Percentiles rank a stretch among this genome's conserved stretches.
Conservation (phyloP, 352 stramenopile species). For the Phytophthora quininea region DNA sequence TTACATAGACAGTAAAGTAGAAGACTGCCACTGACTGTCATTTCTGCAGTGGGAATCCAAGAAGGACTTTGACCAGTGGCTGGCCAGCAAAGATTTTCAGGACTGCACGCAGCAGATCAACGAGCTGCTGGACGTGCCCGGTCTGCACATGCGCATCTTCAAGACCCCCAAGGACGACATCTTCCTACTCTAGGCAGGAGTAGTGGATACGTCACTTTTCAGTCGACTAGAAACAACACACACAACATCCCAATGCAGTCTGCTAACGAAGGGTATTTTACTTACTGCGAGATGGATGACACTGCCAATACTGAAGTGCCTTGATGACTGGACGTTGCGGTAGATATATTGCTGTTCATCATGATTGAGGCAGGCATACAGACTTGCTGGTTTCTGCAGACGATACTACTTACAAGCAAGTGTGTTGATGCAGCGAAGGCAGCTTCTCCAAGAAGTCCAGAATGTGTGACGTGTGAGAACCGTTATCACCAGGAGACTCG, state of each 20-base stretch:
- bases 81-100: conserved; percentile 79
- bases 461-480: conserved; percentile 39
- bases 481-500: conserved; percentile 15
- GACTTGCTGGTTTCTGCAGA: no score
- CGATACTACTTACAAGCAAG: no score
- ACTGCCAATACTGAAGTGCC: not conserved
- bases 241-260: not conserved
- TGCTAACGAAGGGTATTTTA: not conserved
- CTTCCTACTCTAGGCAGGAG: conserved; percentile 67
- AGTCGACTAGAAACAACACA: not conserved
- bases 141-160: conserved; percentile 84
- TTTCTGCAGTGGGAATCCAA: conserved; percentile 70
- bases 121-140: conserved; percentile 82
- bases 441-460: no score
- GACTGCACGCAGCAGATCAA: conserved; percentile 84
- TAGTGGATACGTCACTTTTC: not conserved
- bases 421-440: no score
- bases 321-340: not conserved
- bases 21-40: not conserved
- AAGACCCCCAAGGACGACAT: conserved; percentile 81
- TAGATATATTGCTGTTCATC: no score
- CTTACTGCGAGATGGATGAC: no score
- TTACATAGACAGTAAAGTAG: no score
- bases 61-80: conserved; percentile 82
- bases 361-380: no score